These are phyloP conservation scores for Polygonum aviculare DNA, from an alignment of 148 eudicot genomes.

Conservation along the genomic window DNA sequence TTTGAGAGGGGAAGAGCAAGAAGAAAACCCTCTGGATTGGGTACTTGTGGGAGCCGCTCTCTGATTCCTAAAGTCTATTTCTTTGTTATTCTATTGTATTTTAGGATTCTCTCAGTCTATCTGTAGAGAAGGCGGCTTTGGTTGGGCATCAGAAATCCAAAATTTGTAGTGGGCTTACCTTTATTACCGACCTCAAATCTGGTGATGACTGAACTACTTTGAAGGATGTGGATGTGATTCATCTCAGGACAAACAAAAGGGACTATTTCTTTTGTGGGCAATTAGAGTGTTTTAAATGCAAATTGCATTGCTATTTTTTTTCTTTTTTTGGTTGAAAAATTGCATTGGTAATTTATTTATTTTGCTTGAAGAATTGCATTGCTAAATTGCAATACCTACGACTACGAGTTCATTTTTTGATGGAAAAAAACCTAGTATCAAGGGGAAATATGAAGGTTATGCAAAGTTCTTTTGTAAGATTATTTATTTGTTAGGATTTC, in stretches of 20 bases:
- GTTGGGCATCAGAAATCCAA: background rate
- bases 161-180: conserved; percentile 3
- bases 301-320: no score
- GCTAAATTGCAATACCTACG: background rate
- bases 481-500: no score
- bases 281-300: no score
- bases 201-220: background rate
- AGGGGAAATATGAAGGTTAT: no score
- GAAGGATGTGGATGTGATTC: conserved; percentile 2
- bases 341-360: no score
- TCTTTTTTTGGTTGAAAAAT: background rate
- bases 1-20: background rate
- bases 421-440: no score
- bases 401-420: no score
- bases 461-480: no score
- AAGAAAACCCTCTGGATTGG: background rate
- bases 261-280: no score
- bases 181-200: background rate
- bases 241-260: background rate
- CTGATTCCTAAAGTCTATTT: background rate
- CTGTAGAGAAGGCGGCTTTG: background rate
- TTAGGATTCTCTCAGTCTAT: background rate
- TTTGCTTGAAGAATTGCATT: background rate
- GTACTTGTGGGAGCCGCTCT: background rate
- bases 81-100: background rate